Evolutionary conservation across 1,139 yeast species (phyloP).

Genomic region (Lodderomyces pseudojiufengensis): DNA sequence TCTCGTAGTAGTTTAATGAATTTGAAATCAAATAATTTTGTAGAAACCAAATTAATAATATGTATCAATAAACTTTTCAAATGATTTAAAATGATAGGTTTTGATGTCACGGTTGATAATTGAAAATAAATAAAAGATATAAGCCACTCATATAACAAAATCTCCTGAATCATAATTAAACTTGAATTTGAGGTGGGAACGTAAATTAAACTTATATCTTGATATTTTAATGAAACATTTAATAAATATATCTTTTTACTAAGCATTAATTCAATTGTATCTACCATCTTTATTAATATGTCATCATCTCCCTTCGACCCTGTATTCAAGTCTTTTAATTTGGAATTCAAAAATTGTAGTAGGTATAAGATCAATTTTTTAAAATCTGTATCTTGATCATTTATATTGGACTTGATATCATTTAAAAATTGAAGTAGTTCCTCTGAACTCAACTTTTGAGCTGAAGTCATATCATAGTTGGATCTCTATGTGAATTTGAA

Average conservation of each 20-base stretch:
- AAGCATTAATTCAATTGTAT: constrained; percentile 13
- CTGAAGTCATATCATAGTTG: constrained; percentile 11
- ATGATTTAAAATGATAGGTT: constrained; percentile 17
- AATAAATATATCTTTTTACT: constrained; percentile 14
- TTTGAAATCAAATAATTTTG: constrained; percentile 27
- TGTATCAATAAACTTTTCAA: constrained; percentile 32
- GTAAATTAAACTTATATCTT: constrained; percentile 12
- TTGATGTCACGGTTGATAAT: constrained; percentile 18
- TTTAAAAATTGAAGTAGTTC: constrained; percentile 33
- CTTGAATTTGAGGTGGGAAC: constrained; percentile 4
- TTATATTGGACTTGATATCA: constrained; percentile 34
- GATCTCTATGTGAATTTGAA: neutral
- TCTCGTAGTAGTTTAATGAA: constrained; percentile 19
- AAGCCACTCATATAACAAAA: constrained; percentile 30
- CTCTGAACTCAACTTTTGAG: constrained; percentile 17
- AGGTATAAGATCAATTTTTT: constrained; percentile 33
- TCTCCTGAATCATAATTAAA: constrained; percentile 1
- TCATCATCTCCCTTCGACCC: constrained; percentile 4
- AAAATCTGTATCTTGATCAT: constrained; percentile 36
- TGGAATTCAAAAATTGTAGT: constrained; percentile 29
- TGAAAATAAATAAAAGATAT: constrained; percentile 26
- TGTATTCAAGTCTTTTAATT: constrained; percentile 12
- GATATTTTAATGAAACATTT: constrained; percentile 12
- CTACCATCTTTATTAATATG: constrained; percentile 8
- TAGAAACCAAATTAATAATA: constrained; percentile 29